Percentiles rank a stretch among this genome's conserved stretches.
Evolutionary conservation across 2,329 filamentous ascomycete species (phyloP).

Genomic region (Aspergillus sp.): DNA sequence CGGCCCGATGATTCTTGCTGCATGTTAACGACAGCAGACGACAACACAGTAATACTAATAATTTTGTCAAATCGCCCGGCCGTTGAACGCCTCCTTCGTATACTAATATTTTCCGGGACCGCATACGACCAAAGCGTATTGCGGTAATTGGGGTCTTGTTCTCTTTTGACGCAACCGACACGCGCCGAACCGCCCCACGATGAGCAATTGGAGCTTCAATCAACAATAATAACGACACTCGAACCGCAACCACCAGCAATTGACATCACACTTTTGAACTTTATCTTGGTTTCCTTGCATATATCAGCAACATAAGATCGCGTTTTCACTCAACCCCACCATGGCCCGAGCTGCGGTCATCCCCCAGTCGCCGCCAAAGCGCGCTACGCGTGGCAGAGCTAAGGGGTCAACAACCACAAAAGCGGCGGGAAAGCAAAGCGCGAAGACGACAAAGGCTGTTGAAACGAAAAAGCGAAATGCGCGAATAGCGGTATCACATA

Average conservation of each 20-base stretch:
- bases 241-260: background rate
- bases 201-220: background rate
- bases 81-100: background rate
- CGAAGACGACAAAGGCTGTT: slow-evolving; percentile 14
- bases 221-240: background rate
- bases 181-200: background rate
- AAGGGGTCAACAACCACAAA: slow-evolving; percentile 15
- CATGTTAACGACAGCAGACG: slow-evolving; percentile 8
- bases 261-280: background rate
- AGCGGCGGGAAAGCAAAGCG: slow-evolving; percentile 8
- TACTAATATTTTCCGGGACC: background rate
- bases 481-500: slow-evolving; percentile 4
- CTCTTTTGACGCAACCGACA: background rate
- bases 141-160: background rate
- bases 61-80: background rate
- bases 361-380: slow-evolving; percentile 22
- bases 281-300: background rate
- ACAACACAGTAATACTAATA: background rate
- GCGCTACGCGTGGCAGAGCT: slow-evolving; percentile 20
- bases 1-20: background rate
- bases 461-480: slow-evolving; percentile 14
- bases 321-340: background rate
- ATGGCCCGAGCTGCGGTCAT: slow-evolving; percentile 30
- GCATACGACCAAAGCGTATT: background rate
- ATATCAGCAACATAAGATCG: background rate